Conservation (phyloP, 345 rosid genomes). For the Citrus cavaleriei region DNA sequence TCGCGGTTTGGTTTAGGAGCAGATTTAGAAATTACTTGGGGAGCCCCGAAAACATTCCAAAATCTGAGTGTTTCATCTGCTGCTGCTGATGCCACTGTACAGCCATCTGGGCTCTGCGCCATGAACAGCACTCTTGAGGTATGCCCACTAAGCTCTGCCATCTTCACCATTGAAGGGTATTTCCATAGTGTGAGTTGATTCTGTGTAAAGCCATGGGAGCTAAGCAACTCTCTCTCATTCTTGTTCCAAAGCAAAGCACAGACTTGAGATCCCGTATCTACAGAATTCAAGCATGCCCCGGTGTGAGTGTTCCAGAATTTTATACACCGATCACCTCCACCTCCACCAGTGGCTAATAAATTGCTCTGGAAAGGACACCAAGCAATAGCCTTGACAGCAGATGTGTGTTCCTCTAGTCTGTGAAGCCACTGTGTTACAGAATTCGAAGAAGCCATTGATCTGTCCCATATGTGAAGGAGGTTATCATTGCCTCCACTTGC, state of each 20-base stretch:
- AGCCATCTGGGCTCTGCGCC: slow-evolving; percentile 65
- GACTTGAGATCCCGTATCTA: slow-evolving; percentile 48
- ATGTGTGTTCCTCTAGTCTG: slow-evolving; percentile 45
- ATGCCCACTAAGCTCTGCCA: slow-evolving; percentile 44
- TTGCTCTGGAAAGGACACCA: slow-evolving; percentile 64
- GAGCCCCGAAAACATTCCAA: slow-evolving; percentile 64
- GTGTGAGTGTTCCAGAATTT: slow-evolving; percentile 54
- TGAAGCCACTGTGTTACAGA: slow-evolving; percentile 50
- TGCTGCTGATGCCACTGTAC: slow-evolving; percentile 67
- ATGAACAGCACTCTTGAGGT: slow-evolving; percentile 52
- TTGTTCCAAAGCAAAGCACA: slow-evolving; percentile 51
- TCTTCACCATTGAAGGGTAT: slow-evolving; percentile 52
- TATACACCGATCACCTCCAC: slow-evolving; percentile 44
- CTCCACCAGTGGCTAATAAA: slow-evolving; percentile 54
- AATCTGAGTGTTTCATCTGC: slow-evolving; percentile 59
- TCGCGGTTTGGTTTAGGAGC: slow-evolving; percentile 40
- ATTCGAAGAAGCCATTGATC: slow-evolving; percentile 36
- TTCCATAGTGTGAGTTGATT: slow-evolving; percentile 50
- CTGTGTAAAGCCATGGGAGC: slow-evolving; percentile 49
- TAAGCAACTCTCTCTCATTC: slow-evolving; percentile 48
- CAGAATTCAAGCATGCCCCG: slow-evolving; percentile 49
- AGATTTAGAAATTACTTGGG: slow-evolving; percentile 44
- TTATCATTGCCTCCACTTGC: slow-evolving; percentile 56
- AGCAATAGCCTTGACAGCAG: slow-evolving; percentile 61
- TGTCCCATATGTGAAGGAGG: slow-evolving; percentile 49